Conservation (phyloP, 192 early-diverging fungal genomes). For the Entomortierella chlamydospora region DNA sequence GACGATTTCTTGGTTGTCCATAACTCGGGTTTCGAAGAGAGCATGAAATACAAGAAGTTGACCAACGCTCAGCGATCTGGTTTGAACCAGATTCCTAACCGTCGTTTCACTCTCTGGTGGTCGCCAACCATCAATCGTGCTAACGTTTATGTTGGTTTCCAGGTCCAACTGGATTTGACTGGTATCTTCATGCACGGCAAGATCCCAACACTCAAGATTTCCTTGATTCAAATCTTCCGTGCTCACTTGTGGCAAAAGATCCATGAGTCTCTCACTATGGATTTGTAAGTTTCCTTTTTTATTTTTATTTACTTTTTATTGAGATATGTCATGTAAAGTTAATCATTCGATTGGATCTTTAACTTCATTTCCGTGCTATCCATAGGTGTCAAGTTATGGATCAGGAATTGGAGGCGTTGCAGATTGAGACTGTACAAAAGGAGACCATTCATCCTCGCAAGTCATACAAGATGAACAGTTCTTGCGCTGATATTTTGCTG, state of each 20-base stretch:
- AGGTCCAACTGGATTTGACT: conserved; percentile 98
- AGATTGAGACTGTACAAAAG: conserved; percentile 99
- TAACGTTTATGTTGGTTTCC: conserved; percentile 99
- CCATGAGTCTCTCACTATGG: conserved; percentile 76
- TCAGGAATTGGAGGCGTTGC: conserved; percentile 95
- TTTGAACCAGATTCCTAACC: conserved; percentile 99
- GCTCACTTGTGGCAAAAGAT: conserved; percentile 99
- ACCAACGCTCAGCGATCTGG: conserved; percentile 98
- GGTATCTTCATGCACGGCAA: conserved; percentile 99
- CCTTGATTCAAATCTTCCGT: conserved; percentile 98
- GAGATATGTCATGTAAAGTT: not conserved
- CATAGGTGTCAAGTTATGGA: conserved; percentile 90
- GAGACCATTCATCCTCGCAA: conserved; percentile 99
- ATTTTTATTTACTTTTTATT: not conserved
- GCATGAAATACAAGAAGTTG: conserved; percentile 81
- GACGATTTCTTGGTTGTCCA: conserved; percentile 47
- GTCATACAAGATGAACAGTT: conserved; percentile 99
- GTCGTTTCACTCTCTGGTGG: conserved; percentile 99
- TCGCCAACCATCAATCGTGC: conserved; percentile 97
- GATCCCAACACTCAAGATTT: conserved; percentile 99
- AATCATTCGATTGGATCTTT: no score
- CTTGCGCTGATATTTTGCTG: conserved; percentile 92
- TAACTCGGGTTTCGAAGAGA: no score
- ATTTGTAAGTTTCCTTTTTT: conserved; percentile 19
- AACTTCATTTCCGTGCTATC: no score